Conservation (phyloP, 768 basidiomycete species). For the Coprinopsis cinerea region DNA sequence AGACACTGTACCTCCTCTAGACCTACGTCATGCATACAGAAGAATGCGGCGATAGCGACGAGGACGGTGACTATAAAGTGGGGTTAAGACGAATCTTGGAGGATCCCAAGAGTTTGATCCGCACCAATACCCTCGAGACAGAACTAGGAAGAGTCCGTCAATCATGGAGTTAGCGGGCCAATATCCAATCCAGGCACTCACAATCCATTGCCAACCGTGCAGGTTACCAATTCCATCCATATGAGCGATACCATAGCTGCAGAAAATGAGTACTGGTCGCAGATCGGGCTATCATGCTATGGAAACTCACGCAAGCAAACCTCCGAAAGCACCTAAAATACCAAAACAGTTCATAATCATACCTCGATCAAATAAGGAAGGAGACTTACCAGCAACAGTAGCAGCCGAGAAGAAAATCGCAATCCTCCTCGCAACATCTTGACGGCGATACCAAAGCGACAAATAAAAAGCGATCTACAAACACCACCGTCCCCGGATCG, state of each 20-base stretch:
- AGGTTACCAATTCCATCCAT: conserved; percentile 35
- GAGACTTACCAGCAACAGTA: conserved; percentile 41
- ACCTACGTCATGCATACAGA: conserved; percentile 49
- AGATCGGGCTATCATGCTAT: not conserved
- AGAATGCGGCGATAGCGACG: conserved; percentile 38
- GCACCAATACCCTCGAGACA: conserved; percentile 38
- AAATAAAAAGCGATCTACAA: conserved; percentile 39
- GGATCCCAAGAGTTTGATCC: not conserved
- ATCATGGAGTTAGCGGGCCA: not conserved
- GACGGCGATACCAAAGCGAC: conserved; percentile 55
- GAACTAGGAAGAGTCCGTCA: conserved; percentile 24
- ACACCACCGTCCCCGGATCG: too few relatives aligned
- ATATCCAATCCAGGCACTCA: conserved; percentile 18
- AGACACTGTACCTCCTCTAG: too few relatives aligned
- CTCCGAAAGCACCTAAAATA: conserved; percentile 13
- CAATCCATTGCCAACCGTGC: conserved; percentile 48
- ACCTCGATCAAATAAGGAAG: not conserved
- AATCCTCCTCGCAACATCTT: conserved; percentile 51
- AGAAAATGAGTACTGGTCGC: conserved; percentile 12
- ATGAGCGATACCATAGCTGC: conserved; percentile 37
- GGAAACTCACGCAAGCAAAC: conserved; percentile 37
- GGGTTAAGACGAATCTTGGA: not conserved
- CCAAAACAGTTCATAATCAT: not conserved
- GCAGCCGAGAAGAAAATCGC: conserved; percentile 63
- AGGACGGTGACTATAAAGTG: conserved; percentile 26